A percentile compares a stretch with the other conserved stretches of the same genome.
phyloP scores from a whole-genome alignment of 768 basidiomycete species.

The Podaxis pistillaris region DNA sequence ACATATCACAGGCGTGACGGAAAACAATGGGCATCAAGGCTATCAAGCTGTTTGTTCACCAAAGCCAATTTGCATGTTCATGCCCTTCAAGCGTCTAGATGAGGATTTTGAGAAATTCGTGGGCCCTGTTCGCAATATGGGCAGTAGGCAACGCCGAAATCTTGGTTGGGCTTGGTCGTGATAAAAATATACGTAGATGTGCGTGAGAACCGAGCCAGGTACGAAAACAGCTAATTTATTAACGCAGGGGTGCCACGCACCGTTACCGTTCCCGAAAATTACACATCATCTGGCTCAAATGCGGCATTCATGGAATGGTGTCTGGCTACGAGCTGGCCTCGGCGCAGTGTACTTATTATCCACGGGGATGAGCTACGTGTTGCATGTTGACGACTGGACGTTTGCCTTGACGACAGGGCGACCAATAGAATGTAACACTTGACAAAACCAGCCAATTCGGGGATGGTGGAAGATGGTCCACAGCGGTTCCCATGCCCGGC shows the following conservation, averaged over 20 bases:
- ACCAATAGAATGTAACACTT: not conserved
- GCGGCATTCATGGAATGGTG: not conserved
- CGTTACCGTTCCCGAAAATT: no score
- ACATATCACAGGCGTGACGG: not conserved
- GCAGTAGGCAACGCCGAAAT: not conserved
- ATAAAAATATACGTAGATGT: not conserved
- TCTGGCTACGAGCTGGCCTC: conserved; percentile 1
- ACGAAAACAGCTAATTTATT: not conserved
- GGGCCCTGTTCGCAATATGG: not conserved
- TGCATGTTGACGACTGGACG: not conserved
- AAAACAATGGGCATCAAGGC: not conserved
- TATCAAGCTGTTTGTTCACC: not conserved
- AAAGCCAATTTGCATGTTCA: not conserved
- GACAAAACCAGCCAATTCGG: not conserved
- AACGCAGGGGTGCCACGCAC: not conserved
- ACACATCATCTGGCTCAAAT: not conserved
- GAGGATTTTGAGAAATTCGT: not conserved
- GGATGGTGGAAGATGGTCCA: not conserved
- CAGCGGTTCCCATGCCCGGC: not conserved
- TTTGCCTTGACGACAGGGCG: conserved; percentile 4
- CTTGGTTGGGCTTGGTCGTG: not conserved
- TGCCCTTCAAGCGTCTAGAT: not conserved
- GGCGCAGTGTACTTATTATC: not conserved
- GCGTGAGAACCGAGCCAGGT: not conserved
- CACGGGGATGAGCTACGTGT: not conserved